phyloP scores from a whole-genome alignment of 2,329 filamentous ascomycete genomes.

The Akanthomyces lecanii region DNA sequence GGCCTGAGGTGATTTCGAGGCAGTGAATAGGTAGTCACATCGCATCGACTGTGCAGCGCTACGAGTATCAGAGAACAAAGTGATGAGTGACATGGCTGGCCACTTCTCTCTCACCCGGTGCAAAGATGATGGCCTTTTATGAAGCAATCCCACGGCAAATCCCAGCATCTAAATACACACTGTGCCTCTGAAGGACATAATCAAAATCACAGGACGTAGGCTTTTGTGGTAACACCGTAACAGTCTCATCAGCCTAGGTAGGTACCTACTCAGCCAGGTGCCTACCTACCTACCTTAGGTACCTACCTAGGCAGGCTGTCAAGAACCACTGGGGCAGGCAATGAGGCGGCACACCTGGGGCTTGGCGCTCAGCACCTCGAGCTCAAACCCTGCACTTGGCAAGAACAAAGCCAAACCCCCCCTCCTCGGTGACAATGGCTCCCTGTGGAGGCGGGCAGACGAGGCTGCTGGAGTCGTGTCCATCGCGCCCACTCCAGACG shows the following conservation, averaged over 20 bases:
- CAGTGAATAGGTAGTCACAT: neutral
- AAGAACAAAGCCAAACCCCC: neutral
- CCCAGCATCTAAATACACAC: no score
- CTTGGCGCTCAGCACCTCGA: neutral
- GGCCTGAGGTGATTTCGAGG: neutral
- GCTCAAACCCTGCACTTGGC: neutral
- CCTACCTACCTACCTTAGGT: no score
- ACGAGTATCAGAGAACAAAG: no score
- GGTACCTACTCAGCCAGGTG: no score
- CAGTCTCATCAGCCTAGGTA: no score
- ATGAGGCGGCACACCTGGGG: neutral
- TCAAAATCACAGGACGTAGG: no score
- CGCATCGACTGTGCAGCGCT: neutral
- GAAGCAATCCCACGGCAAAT: no score
- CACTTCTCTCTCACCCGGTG: neutral
- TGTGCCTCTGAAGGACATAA: no score
- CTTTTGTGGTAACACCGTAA: no score
- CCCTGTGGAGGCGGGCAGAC: constrained; percentile 7
- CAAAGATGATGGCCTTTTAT: no score
- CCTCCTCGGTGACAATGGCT: neutral
- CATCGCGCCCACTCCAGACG: constrained; percentile 1
- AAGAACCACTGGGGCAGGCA: neutral
- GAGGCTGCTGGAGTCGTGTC: constrained; percentile 5
- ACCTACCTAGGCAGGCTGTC: neutral
- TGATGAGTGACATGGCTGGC: neutral